Conservation (phyloP, 2,329 filamentous ascomycete genomes). For the Fusarium sp. region DNA sequence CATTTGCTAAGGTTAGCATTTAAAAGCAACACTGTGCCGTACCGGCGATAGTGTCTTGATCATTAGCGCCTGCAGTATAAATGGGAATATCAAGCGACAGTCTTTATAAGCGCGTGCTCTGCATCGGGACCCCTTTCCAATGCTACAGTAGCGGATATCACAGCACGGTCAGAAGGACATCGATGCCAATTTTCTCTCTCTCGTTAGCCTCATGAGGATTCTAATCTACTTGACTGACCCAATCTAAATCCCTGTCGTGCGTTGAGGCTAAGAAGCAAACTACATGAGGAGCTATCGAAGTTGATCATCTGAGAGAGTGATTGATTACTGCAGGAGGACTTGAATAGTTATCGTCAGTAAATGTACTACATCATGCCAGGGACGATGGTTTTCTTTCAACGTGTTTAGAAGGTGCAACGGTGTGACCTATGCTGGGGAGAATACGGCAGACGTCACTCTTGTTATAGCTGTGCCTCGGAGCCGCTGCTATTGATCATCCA, state of each 20-base stretch:
- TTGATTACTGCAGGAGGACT: conserved; percentile 12
- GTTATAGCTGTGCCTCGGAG: conserved; percentile 24
- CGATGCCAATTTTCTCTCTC: conserved; percentile 3
- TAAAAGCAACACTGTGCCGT: neutral
- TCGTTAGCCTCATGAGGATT: neutral
- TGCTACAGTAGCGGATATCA: conserved; percentile 4
- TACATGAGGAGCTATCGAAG: conserved; percentile 8
- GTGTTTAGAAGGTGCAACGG: neutral
- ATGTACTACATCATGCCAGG: neutral
- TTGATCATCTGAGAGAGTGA: conserved; percentile 1
- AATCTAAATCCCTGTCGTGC: conserved; percentile 7
- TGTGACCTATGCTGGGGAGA: neutral
- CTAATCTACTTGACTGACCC: conserved; percentile 5
- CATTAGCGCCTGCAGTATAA: conserved; percentile 16
- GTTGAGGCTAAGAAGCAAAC: conserved; percentile 23
- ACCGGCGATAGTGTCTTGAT: conserved; percentile 23
- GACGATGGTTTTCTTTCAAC: neutral
- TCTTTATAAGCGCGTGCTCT: conserved; percentile 21
- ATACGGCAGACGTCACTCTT: neutral
- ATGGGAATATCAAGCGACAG: conserved; percentile 16
- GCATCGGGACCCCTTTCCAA: conserved; percentile 1
- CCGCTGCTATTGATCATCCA: conserved; percentile 12
- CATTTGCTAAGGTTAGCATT: conserved; percentile 4
- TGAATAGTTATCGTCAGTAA: neutral
- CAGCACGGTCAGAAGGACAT: conserved; percentile 11